Conservation (phyloP, 768 basidiomycete species). For the Kwoniella bestiolae region DNA sequence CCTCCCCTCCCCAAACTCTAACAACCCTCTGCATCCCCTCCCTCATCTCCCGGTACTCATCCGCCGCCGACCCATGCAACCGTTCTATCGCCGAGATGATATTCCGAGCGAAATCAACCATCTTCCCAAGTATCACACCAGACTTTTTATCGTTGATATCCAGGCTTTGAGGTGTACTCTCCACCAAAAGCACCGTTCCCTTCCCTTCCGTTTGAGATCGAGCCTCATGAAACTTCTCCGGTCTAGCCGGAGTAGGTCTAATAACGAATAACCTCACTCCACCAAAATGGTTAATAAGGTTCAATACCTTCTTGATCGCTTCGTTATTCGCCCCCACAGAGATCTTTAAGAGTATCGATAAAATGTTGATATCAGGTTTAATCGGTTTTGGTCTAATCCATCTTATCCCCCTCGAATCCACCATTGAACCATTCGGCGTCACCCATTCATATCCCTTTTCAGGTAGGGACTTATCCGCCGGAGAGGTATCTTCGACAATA, state of each 20-base stretch:
- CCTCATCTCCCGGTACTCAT: background rate
- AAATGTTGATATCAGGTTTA: conserved; percentile 18
- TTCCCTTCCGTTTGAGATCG: no score
- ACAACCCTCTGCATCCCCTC: background rate
- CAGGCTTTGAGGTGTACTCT: background rate
- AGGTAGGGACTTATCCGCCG: background rate
- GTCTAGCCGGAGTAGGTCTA: no score
- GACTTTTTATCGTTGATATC: background rate
- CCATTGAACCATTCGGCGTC: conserved; percentile 25
- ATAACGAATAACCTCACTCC: background rate
- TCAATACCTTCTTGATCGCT: conserved; percentile 17
- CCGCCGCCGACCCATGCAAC: background rate
- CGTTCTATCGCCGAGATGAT: conserved; percentile 10
- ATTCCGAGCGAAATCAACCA: conserved; percentile 2
- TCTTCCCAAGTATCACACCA: background rate
- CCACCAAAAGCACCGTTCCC: background rate
- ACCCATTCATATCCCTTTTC: conserved; percentile 18
- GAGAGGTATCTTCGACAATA: conserved; percentile 18
- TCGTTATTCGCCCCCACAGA: conserved; percentile 13
- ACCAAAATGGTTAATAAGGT: conserved; percentile 9
- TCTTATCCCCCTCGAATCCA: conserved; percentile 19
- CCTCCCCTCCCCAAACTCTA: conserved; percentile 5
- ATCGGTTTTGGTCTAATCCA: conserved; percentile 26
- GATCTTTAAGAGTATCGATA: conserved; percentile 10
- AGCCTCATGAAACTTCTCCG: no score